phyloP scores from a whole-genome alignment of 2,329 filamentous ascomycete genomes.

The Penicillium sp. region DNA sequence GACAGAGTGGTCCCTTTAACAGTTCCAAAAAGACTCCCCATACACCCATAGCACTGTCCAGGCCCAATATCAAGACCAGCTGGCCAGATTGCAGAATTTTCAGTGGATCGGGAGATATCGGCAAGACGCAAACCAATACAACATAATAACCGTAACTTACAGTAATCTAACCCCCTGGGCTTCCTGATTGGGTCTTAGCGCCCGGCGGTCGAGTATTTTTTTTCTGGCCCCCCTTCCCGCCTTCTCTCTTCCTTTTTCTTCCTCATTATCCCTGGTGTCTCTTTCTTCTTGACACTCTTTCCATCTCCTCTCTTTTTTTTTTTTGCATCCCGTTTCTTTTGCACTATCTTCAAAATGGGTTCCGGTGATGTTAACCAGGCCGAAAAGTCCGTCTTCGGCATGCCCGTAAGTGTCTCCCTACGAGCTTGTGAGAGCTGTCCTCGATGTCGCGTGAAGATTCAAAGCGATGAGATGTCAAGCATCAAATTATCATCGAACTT shows the following conservation, averaged over 20 bases:
- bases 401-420: slow-evolving; percentile 43
- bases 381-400: slow-evolving; percentile 56
- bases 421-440: background rate
- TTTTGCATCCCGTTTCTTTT: slow-evolving; percentile 40
- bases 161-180: slow-evolving; percentile 7
- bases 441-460: background rate
- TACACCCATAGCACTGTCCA: background rate
- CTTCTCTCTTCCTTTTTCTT: slow-evolving; percentile 45
- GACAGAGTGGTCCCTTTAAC: background rate
- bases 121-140: slow-evolving; percentile 22
- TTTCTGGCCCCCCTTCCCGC: slow-evolving; percentile 33
- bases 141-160: slow-evolving; percentile 9
- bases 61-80: background rate
- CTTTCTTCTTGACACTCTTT: slow-evolving; percentile 34
- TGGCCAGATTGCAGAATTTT: slow-evolving; percentile 18
- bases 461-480: background rate
- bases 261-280: slow-evolving; percentile 34
- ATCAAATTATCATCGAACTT: slow-evolving; percentile 6
- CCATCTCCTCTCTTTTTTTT: slow-evolving; percentile 41
- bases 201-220: slow-evolving; percentile 38
- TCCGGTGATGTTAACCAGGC: slow-evolving; percentile 49
- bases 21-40: background rate
- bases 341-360: slow-evolving; percentile 46
- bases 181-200: slow-evolving; percentile 31
- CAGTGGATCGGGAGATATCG: slow-evolving; percentile 40